These are phyloP conservation scores for Fusarium humuli DNA, from an alignment of 2,329 filamentous ascomycete genomes.

Conservation along the genomic window DNA sequence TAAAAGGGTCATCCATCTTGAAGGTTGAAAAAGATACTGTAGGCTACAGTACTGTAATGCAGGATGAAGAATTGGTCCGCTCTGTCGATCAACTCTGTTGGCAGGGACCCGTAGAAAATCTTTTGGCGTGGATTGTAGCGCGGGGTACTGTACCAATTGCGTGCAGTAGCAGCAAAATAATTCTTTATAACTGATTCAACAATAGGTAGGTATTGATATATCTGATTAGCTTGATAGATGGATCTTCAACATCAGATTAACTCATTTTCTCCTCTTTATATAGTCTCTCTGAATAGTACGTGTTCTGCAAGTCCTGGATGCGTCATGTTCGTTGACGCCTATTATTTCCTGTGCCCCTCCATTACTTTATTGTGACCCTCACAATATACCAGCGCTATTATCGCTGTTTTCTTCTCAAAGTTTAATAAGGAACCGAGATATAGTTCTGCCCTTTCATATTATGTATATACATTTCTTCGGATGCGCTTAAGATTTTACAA, in stretches of 20 bases:
- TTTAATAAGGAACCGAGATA: background rate
- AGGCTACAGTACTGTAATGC: slow-evolving; percentile 42
- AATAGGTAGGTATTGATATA: background rate
- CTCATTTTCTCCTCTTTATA: background rate
- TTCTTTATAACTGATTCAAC: background rate
- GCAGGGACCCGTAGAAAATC: slow-evolving; percentile 42
- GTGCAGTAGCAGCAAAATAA: background rate
- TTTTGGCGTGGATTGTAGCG: slow-evolving; percentile 43
- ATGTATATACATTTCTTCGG: background rate
- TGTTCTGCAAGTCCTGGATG: slow-evolving; percentile 13
- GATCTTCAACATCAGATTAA: background rate
- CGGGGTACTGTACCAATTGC: slow-evolving; percentile 35
- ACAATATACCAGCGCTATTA: background rate
- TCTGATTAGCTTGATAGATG: background rate
- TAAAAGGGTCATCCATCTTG: slow-evolving; percentile 45
- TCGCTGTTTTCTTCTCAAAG: background rate
- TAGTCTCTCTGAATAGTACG: background rate
- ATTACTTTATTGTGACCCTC: background rate
- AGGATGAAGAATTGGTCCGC: slow-evolving; percentile 46
- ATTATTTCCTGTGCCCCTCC: slow-evolving; percentile 2
- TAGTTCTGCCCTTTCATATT: background rate
- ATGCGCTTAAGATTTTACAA: background rate
- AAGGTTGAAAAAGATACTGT: slow-evolving; percentile 19
- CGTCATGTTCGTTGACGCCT: slow-evolving; percentile 42
- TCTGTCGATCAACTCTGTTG: slow-evolving; percentile 37